Percentiles rank a stretch among this genome's conserved stretches.
These are phyloP conservation scores for Moniliophthora roreri DNA, from an alignment of 1,284 basidiomycete species.

Conservation along the genomic window DNA sequence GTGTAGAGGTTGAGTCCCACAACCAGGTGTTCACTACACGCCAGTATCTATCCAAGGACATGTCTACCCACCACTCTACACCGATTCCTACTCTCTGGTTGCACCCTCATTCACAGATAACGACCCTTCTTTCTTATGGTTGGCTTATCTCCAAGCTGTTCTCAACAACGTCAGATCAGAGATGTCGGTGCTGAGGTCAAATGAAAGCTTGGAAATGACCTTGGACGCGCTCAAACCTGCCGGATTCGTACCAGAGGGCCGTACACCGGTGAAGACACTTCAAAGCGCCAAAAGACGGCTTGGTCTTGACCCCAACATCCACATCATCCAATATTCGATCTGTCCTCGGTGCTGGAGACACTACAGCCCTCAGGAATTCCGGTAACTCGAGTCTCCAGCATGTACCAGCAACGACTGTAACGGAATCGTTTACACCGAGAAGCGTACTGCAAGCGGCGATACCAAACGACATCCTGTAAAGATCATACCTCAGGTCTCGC, in stretches of 20 bases:
- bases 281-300: not conserved
- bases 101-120: no score
- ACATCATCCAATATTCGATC: not conserved
- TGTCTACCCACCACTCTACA: no score
- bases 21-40: no score
- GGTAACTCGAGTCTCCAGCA: not conserved
- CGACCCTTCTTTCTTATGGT: no score
- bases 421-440: not conserved
- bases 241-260: not conserved
- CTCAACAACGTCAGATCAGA: no score
- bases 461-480: constrained; percentile 3
- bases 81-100: no score
- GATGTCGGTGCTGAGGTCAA: no score
- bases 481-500: constrained; percentile 19
- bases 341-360: constrained; percentile 3
- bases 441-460: not conserved
- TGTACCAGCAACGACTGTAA: not conserved
- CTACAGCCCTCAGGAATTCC: not conserved
- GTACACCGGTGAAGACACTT: not conserved
- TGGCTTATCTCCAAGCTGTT: no score
- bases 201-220: no score
- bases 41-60: no score
- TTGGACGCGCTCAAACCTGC: not conserved
- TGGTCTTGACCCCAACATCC: not conserved
- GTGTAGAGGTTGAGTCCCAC: no score